Percentiles rank a stretch among this genome's conserved stretches.
These are phyloP conservation scores for Zymoseptoria passerinii DNA, from an alignment of 2,329 filamentous ascomycete species.

Conservation along the genomic window DNA sequence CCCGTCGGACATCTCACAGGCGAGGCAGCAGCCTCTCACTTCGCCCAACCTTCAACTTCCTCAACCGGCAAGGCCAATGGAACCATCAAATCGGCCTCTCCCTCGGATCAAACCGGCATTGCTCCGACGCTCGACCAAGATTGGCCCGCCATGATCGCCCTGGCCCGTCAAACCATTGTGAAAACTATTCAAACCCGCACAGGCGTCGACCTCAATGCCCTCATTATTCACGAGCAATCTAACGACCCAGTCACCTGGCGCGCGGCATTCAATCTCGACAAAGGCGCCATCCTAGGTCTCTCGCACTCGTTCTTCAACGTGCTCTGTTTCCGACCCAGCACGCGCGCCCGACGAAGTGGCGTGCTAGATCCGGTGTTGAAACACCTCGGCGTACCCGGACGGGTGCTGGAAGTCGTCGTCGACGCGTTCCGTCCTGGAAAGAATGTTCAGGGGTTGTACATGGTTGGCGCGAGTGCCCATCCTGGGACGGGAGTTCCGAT, in stretches of 20 bases:
- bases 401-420: constrained; percentile 18
- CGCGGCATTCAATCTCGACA: constrained; percentile 62
- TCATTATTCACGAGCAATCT: constrained; percentile 53
- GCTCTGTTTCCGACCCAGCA: constrained; percentile 56
- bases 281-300: constrained; percentile 64
- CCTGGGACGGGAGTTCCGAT: constrained; percentile 70
- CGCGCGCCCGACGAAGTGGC: constrained; percentile 45
- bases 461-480: constrained; percentile 68
- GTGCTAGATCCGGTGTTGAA: constrained; percentile 27
- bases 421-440: constrained; percentile 17
- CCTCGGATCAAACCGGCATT: constrained; percentile 29
- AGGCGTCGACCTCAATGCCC: constrained; percentile 43
- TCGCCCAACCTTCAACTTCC: constrained; percentile 22
- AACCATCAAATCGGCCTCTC: constrained; percentile 19
- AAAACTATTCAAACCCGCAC: constrained; percentile 53
- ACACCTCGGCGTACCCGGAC: constrained; percentile 19
- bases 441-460: constrained; percentile 50
- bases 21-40: background rate
- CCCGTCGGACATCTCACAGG: constrained; percentile 59
- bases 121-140: constrained; percentile 43
- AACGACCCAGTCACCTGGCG: constrained; percentile 62
- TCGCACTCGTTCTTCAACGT: constrained; percentile 69
- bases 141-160: constrained; percentile 53
- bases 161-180: constrained; percentile 54
- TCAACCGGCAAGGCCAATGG: constrained; percentile 24